Conservation (phyloP, 2,329 filamentous ascomycete genomes). For the Sclerotinia minor region DNA sequence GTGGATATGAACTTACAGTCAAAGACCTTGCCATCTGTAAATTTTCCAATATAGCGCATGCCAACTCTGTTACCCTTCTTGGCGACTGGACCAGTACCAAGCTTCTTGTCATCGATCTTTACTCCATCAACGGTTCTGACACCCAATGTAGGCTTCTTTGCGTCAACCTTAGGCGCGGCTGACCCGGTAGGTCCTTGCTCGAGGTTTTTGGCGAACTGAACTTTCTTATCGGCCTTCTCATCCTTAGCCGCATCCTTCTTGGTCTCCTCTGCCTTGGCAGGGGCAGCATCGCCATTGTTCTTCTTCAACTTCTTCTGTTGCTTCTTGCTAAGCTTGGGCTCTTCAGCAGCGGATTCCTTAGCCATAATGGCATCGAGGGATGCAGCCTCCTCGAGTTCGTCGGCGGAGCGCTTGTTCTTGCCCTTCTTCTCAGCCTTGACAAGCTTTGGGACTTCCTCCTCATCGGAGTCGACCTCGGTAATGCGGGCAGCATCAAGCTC, state of each 20-base stretch:
- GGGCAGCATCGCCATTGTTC: conserved; percentile 87
- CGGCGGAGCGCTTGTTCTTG: conserved; percentile 93
- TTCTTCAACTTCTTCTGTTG: conserved; percentile 98
- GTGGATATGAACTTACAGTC: conserved; percentile 65
- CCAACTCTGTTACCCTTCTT: conserved; percentile 90
- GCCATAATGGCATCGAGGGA: conserved; percentile 82
- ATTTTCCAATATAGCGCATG: conserved; percentile 98
- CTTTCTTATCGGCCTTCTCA: conserved; percentile 81
- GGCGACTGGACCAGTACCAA: conserved; percentile 77
- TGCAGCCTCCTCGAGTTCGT: conserved; percentile 62
- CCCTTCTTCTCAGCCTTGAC: conserved; percentile 50
- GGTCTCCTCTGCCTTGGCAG: conserved; percentile 60
- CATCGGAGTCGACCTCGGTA: conserved; percentile 78
- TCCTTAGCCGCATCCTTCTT: conserved; percentile 51
- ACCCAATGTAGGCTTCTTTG: conserved; percentile 55
- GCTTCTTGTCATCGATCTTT: conserved; percentile 92
- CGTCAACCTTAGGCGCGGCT: conserved; percentile 49
- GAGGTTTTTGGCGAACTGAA: conserved; percentile 98
- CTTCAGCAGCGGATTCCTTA: conserved; percentile 59
- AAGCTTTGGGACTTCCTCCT: conserved; percentile 69
- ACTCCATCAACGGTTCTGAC: conserved; percentile 85
- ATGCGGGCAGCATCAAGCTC: conserved; percentile 80
- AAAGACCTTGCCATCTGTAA: conserved; percentile 90
- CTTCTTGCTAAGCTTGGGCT: conserved; percentile 87
- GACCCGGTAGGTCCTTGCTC: conserved; percentile 91